Conservation (phyloP, 2,329 filamentous ascomycete genomes). For the Fusarium sp. region DNA sequence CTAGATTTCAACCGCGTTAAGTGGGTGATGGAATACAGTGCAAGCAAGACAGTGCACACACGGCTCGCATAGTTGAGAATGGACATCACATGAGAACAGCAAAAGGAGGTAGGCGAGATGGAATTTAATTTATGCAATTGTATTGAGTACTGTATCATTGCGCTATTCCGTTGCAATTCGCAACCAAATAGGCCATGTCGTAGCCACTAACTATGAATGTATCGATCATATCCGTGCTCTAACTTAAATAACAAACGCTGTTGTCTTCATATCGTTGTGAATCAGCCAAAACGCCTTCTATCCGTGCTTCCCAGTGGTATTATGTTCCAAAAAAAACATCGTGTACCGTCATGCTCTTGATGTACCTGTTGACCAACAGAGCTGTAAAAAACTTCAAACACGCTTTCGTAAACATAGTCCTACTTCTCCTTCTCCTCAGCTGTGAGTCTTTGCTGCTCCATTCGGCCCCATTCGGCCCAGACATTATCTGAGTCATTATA, state of each 20-base stretch:
- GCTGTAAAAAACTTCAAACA: conserved; percentile 22
- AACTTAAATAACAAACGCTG: conserved; percentile 20
- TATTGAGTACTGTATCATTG: conserved; percentile 1
- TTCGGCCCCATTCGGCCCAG: conserved; percentile 51
- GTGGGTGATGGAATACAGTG: conserved; percentile 27
- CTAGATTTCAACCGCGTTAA: conserved; percentile 42
- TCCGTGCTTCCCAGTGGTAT: conserved; percentile 7
- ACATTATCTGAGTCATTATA: conserved; percentile 49
- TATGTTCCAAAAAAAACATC: conserved; percentile 27
- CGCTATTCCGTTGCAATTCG: background rate
- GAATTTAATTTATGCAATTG: background rate
- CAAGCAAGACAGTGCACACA: background rate
- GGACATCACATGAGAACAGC: background rate
- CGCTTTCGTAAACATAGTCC: conserved; percentile 22
- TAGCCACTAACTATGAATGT: conserved; percentile 25
- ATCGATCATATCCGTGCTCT: conserved; percentile 23
- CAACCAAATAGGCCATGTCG: conserved; percentile 12
- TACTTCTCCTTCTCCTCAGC: conserved; percentile 42
- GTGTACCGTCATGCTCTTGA: conserved; percentile 26
- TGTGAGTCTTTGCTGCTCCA: conserved; percentile 33
- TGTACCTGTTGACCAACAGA: conserved; percentile 41
- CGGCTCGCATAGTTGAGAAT: background rate
- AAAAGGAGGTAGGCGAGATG: background rate
- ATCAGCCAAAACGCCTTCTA: conserved; percentile 40
- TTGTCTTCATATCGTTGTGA: conserved; percentile 15